Conservation (phyloP, 352 stramenopile genomes). For the Pythium periplocum region DNA sequence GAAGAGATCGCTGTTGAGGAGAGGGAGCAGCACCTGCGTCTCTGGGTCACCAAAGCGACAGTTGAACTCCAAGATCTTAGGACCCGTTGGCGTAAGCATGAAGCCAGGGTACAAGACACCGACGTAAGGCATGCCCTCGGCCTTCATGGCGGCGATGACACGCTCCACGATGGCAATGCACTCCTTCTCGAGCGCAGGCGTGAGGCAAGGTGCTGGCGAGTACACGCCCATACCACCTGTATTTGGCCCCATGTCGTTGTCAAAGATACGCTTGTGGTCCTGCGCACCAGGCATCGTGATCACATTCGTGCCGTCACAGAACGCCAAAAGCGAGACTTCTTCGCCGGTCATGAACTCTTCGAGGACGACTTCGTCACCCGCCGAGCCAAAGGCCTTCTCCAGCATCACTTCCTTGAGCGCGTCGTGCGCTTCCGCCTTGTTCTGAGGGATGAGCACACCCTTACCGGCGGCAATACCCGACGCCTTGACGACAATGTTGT, state of each 20-base stretch:
- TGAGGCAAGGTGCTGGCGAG: slow-evolving; percentile 95
- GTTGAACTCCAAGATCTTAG: slow-evolving; percentile 99
- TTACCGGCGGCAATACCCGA: slow-evolving; percentile 99
- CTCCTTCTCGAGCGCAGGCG: slow-evolving; percentile 87
- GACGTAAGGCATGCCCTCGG: slow-evolving; percentile 97
- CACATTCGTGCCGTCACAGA: slow-evolving; percentile 95
- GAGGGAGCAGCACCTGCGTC: slow-evolving; percentile 97
- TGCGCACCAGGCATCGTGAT: slow-evolving; percentile 96
- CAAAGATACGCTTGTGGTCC: slow-evolving; percentile 99
- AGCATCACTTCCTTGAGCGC: slow-evolving; percentile 97
- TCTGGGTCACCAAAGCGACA: slow-evolving; percentile 99
- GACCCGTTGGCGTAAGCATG: slow-evolving; percentile 90
- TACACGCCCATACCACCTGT: slow-evolving; percentile 99
- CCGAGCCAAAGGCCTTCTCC: slow-evolving; percentile 94
- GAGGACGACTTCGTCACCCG: slow-evolving; percentile 96
- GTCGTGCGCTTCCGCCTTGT: slow-evolving; percentile 88
- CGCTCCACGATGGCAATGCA: slow-evolving; percentile 86
- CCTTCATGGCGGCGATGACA: slow-evolving; percentile 79
- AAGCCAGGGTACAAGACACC: slow-evolving; percentile 99
- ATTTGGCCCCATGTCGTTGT: slow-evolving; percentile 97
- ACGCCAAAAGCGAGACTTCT: slow-evolving; percentile 97
- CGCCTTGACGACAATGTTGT: slow-evolving; percentile 98
- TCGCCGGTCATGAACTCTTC: slow-evolving; percentile 98
- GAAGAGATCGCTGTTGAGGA: slow-evolving; percentile 97
- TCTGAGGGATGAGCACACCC: slow-evolving; percentile 95